phyloP scores from a whole-genome alignment of 176 grass and related monocot genomes.

The Oryza longistaminata region DNA sequence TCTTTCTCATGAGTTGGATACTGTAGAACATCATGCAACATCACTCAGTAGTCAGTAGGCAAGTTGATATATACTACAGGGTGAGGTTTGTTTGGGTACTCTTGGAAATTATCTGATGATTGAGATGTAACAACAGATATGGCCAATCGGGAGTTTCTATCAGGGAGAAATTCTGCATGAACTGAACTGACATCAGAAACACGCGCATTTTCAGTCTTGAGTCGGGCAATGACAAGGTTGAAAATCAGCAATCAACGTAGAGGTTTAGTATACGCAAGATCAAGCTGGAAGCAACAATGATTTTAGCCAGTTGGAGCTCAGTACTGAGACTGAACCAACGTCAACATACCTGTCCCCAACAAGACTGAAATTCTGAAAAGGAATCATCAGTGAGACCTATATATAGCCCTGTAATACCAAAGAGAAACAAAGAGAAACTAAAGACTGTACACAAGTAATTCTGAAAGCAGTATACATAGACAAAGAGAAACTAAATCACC shows the following conservation, averaged over 20 bases:
- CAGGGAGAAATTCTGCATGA: not conserved
- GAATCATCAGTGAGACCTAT: not conserved
- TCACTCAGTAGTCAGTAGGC: not conserved
- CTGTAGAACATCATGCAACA: not conserved
- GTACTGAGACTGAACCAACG: not conserved
- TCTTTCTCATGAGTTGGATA: not conserved
- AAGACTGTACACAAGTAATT: not conserved
- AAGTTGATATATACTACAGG: not conserved
- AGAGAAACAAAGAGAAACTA: too few species aligned
- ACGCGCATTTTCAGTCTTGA: not conserved
- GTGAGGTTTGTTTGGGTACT: not conserved
- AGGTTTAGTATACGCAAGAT: not conserved
- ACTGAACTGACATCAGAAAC: not conserved
- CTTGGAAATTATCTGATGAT: not conserved
- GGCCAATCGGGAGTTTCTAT: not conserved
- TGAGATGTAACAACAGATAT: not conserved
- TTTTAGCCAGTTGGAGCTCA: not conserved
- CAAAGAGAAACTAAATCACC: not conserved
- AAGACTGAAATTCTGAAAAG: not conserved
- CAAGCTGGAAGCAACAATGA: not conserved
- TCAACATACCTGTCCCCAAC: constrained; percentile 4
- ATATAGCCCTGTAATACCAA: not conserved
- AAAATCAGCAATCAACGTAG: not conserved
- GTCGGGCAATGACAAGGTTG: not conserved
- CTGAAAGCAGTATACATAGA: not conserved